Base-by-base conservation (phyloP, 495 filamentous ascomycete species). In the Penicillium cinerascens region DNA sequence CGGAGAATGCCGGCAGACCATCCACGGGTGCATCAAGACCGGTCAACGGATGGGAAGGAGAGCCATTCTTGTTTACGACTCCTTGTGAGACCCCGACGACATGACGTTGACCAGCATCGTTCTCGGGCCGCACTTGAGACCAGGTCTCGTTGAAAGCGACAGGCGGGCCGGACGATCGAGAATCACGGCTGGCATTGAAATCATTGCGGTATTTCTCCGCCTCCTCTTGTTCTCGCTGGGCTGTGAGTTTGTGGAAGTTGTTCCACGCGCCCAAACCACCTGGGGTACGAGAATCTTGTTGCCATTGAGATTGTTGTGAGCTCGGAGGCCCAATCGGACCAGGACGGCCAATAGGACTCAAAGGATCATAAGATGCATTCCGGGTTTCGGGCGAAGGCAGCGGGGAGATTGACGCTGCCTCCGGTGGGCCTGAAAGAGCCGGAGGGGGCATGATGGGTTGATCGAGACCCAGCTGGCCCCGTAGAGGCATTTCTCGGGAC, bases 61-160 rank as follows among this genome's bases (percentile, higher is more conserved):
- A 60, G 10, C 54, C 55, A 27, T 66, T 63, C 2, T 66, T 45
- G 53, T 58, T 36, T 58, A 52, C 42, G 8, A 44, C 65, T 68
- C 22, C 55, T 8, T 42, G 36, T 8, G 68, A 50, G 23, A 77
- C 65, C 37, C 56, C 56, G 35, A 75, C 61, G 21, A 78, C 61
- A 26, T 76, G 59, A 25, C 76, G 61, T 46, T 75, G 65, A 38
- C 66, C 69, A 38, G 60, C 67, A 18, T 71, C 65, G 2, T 78
- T 43, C 27, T 17, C 27, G 18, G 7, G 10, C 29, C 49, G 74
- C 9, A 79, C 77, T 25, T 82, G 79, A 11, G 79, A 78, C 83
- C 84, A 88, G 4, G 78, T 83, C 44, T 88, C 83, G 40, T 77
- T 76, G 55, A 86, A 81, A 15, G 64, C 63, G 11, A 79, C 62